Percentiles rank a stretch among this genome's conserved stretches.
Evolutionary conservation across 805 yeast genomes (phyloP).

Genomic region (Zygoascus tannicola): DNA sequence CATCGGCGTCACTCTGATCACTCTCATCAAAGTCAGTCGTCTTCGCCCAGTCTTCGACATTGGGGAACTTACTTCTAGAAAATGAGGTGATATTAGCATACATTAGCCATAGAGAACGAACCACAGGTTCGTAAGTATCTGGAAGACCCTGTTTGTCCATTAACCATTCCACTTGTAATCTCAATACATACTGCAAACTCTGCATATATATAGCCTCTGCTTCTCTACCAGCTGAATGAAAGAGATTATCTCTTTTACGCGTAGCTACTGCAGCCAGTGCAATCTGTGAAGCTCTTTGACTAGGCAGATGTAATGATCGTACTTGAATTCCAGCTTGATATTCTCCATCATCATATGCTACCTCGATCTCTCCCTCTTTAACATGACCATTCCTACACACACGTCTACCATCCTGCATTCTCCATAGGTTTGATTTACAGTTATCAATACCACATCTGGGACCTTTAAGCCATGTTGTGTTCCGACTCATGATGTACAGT

Average conservation of each 20-base stretch:
- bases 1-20: constrained; percentile 26
- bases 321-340: constrained; percentile 25
- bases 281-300: background rate
- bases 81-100: constrained; percentile 20
- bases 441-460: constrained; percentile 83
- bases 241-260: background rate
- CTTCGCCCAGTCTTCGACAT: constrained; percentile 15
- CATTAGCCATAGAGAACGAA: constrained; percentile 15
- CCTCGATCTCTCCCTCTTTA: constrained; percentile 66
- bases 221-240: constrained; percentile 36
- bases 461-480: constrained; percentile 51
- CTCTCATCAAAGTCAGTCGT: constrained; percentile 5
- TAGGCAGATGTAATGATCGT: constrained; percentile 9
- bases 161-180: constrained; percentile 38
- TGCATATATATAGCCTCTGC: constrained; percentile 38
- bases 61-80: constrained; percentile 8
- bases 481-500: background rate
- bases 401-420: constrained; percentile 62
- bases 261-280: background rate
- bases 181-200: constrained; percentile 43
- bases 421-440: constrained; percentile 73
- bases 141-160: constrained; percentile 25
- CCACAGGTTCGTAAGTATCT: constrained; percentile 16
- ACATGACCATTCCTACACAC: constrained; percentile 92
- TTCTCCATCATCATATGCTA: constrained; percentile 75